A percentile compares a stretch with the other conserved stretches of the same genome.
phyloP scores from a whole-genome alignment of 2,329 filamentous ascomycete species.

The Coleophoma cylindrospora region DNA sequence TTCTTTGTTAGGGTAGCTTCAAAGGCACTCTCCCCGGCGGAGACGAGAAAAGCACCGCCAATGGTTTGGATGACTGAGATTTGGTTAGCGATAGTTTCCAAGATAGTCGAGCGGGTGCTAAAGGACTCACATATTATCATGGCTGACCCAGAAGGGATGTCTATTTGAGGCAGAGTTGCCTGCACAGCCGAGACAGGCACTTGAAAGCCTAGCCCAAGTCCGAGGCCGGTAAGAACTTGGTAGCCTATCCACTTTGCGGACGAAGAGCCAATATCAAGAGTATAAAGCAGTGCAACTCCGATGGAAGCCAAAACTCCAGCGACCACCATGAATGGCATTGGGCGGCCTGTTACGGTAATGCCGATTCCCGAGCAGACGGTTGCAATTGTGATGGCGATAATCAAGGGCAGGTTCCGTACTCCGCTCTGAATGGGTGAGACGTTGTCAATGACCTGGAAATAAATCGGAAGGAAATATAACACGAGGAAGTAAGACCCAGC shows the following conservation, averaged over 20 bases:
- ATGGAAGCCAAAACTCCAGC: conserved; percentile 33
- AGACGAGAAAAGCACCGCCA: conserved; percentile 50
- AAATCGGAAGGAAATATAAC: neutral
- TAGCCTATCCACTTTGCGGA: conserved; percentile 43
- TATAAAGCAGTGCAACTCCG: conserved; percentile 33
- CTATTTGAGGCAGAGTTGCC: conserved; percentile 36
- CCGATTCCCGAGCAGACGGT: conserved; percentile 28
- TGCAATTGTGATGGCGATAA: neutral
- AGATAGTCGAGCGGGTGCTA: too few species aligned
- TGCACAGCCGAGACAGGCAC: conserved; percentile 35
- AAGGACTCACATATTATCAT: conserved; percentile 33
- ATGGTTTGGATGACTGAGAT: conserved; percentile 46
- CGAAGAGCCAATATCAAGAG: conserved; percentile 32
- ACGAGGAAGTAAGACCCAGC: neutral
- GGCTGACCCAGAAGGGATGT: conserved; percentile 46
- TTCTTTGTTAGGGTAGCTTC: conserved; percentile 8
- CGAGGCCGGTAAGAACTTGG: conserved; percentile 40
- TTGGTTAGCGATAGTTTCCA: conserved; percentile 1
- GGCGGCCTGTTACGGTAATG: conserved; percentile 30
- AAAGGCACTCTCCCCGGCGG: conserved; percentile 44
- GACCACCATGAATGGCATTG: conserved; percentile 35
- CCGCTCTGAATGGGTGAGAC: neutral
- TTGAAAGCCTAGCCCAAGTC: conserved; percentile 38
- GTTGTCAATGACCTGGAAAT: neutral
- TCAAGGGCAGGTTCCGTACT: neutral